Conservation (phyloP, 768 basidiomycete genomes). For the Chalciporus piperatus region DNA sequence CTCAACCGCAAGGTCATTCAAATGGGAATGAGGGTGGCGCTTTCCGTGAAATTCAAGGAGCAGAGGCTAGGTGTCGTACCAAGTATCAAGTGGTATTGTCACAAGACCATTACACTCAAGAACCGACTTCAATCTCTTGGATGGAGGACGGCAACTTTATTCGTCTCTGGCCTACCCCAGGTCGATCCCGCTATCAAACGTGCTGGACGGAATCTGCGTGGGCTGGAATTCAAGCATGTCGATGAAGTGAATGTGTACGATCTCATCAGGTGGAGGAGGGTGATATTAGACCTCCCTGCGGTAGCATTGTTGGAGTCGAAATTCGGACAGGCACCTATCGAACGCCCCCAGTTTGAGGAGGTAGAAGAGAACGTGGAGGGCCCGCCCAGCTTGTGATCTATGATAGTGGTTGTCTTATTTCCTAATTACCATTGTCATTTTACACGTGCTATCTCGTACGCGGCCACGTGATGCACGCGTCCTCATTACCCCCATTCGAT, state of each 20-base stretch:
- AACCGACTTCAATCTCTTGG: slow-evolving; percentile 62
- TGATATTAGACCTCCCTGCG: slow-evolving; percentile 79
- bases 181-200: slow-evolving; percentile 56
- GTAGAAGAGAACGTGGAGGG: slow-evolving; percentile 6
- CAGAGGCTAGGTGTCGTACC: slow-evolving; percentile 73
- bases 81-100: slow-evolving; percentile 65
- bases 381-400: background rate
- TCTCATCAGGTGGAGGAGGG: slow-evolving; percentile 75
- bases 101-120: slow-evolving; percentile 67
- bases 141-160: slow-evolving; percentile 66
- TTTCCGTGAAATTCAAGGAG: slow-evolving; percentile 80
- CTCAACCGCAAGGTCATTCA: slow-evolving; percentile 90
- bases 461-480: slow-evolving; percentile 35
- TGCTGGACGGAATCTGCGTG: slow-evolving; percentile 69
- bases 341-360: slow-evolving; percentile 1
- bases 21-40: slow-evolving; percentile 89
- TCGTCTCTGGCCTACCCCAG: slow-evolving; percentile 63
- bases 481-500: slow-evolving; percentile 2
- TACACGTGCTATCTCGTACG: slow-evolving; percentile 13
- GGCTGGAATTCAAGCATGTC: slow-evolving; percentile 59
- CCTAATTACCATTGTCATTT: too few relatives aligned
- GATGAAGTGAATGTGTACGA: slow-evolving; percentile 78
- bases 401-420: background rate
- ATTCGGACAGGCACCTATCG: slow-evolving; percentile 41
- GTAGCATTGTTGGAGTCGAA: slow-evolving; percentile 74